Conservation (phyloP, 148 eudicot genomes). For the Diospyros lotus region DNA sequence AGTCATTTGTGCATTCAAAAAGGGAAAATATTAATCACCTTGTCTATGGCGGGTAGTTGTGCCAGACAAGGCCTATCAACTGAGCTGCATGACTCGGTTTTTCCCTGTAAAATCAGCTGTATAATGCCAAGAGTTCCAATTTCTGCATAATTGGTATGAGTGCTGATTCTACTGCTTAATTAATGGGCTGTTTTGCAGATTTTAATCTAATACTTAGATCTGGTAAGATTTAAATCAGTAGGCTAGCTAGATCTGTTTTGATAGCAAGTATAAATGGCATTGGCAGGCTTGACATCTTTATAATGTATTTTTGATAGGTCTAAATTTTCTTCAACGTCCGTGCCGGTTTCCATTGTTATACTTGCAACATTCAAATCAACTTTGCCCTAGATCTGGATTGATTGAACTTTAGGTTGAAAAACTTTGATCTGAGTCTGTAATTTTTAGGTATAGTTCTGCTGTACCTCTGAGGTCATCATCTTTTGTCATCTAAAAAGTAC, state of each 20-base stretch:
- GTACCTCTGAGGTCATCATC: not conserved
- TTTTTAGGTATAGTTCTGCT: not conserved
- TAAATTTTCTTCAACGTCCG: not conserved
- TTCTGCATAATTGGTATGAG: not conserved
- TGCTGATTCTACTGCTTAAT: not conserved
- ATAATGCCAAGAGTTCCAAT: not conserved
- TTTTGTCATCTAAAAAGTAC: not conserved
- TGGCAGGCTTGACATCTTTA: not conserved
- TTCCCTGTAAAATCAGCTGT: not conserved
- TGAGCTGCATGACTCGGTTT: not conserved
- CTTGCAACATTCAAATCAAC: not conserved
- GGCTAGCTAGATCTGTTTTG: not conserved
- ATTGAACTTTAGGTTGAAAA: not conserved
- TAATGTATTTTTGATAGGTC: not conserved
- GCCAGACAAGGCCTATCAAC: not conserved
- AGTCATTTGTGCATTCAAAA: not conserved
- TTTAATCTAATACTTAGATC: not conserved
- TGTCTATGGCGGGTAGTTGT: not conserved
- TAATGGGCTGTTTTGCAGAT: not conserved
- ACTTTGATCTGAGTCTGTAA: not conserved
- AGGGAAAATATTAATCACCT: not conserved
- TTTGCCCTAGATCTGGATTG: not conserved
- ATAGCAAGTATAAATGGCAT: not conserved
- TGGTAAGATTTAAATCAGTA: not conserved
- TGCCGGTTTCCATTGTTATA: not conserved